Conservation (phyloP, 306 rosid genomes). For the Psophocarpus tetragonolobus region DNA sequence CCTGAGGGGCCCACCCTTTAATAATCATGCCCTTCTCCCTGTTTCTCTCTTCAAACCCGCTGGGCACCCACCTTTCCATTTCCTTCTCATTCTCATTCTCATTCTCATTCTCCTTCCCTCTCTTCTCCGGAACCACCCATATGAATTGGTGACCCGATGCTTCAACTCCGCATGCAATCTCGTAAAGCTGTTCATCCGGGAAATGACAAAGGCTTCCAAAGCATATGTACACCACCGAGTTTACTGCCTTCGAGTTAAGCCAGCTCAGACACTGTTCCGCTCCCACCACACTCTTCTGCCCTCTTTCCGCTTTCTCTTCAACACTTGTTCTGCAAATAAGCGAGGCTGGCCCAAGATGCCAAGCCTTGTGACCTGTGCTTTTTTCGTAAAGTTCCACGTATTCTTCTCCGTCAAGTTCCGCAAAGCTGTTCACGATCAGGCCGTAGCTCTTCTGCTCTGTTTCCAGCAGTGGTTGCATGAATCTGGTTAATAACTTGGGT, state of each 20-base stretch:
- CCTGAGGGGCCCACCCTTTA: slow-evolving; percentile 40
- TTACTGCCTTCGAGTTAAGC: slow-evolving; percentile 29
- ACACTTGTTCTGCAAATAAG: not conserved
- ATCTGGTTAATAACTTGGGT: not conserved
- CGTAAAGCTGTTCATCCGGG: slow-evolving; percentile 28
- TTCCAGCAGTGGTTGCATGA: not conserved
- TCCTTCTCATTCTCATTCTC: slow-evolving; percentile 21
- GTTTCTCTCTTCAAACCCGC: slow-evolving; percentile 33
- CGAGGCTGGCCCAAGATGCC: slow-evolving; percentile 46
- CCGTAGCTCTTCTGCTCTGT: slow-evolving; percentile 38
- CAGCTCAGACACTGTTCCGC: slow-evolving; percentile 18
- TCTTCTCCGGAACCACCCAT: slow-evolving; percentile 44
- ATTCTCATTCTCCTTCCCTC: slow-evolving; percentile 11
- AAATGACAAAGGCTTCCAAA: slow-evolving; percentile 32
- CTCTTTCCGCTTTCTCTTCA: slow-evolving; percentile 28
- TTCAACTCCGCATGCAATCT: slow-evolving; percentile 38
- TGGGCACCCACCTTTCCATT: slow-evolving; percentile 37
- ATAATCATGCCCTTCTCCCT: slow-evolving; percentile 28
- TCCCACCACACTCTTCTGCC: slow-evolving; percentile 10
- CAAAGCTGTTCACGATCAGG: slow-evolving; percentile 29
- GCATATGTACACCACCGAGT: slow-evolving; percentile 35
- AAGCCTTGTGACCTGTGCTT: slow-evolving; percentile 21
- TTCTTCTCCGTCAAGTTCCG: slow-evolving; percentile 36
- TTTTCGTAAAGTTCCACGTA: not conserved
- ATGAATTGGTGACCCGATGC: slow-evolving; percentile 3